Evolutionary conservation across 495 filamentous ascomycete genomes (phyloP).

Genomic region (Amniculicola lignicola): DNA sequence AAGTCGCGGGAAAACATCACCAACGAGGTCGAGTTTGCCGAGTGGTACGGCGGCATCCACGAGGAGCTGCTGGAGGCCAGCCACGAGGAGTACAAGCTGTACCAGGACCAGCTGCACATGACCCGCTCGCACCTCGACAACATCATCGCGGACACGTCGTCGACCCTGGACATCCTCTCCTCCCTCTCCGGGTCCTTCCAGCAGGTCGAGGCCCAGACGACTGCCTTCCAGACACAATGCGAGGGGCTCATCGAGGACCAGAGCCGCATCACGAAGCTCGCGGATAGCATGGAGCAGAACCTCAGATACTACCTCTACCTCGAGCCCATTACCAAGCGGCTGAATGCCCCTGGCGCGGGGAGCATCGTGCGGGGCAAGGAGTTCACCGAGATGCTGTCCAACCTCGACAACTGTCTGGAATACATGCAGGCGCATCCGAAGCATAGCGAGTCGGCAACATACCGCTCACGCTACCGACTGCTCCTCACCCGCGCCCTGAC

Average conservation of each 20-base stretch:
- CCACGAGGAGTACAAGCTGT: constrained; percentile 70
- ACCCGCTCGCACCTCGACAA: constrained; percentile 74
- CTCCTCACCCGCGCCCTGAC: constrained; percentile 70
- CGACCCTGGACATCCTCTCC: constrained; percentile 68
- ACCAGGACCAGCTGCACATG: constrained; percentile 73
- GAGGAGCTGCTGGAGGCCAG: constrained; percentile 71
- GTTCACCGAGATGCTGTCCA: constrained; percentile 80
- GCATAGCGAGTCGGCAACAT: constrained; percentile 82
- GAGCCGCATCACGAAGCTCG: constrained; percentile 67
- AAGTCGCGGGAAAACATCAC: constrained; percentile 36
- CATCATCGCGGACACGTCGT: constrained; percentile 72
- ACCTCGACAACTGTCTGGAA: constrained; percentile 80
- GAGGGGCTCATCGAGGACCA: constrained; percentile 79
- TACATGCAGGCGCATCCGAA: constrained; percentile 80
- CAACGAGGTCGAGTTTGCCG: constrained; percentile 58
- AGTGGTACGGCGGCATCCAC: constrained; percentile 62
- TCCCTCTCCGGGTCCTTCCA: constrained; percentile 78
- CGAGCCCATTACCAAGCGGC: constrained; percentile 79
- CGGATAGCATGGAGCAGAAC: constrained; percentile 77
- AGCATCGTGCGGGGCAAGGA: constrained; percentile 75
- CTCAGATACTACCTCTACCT: constrained; percentile 88
- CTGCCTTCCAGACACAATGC: constrained; percentile 85
- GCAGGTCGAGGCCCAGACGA: constrained; percentile 83
- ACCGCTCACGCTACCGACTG: constrained; percentile 67
- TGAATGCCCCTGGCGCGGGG: constrained; percentile 88